Conservation (phyloP, 352 stramenopile genomes). For the Phytophthora fragariaefolia region DNA sequence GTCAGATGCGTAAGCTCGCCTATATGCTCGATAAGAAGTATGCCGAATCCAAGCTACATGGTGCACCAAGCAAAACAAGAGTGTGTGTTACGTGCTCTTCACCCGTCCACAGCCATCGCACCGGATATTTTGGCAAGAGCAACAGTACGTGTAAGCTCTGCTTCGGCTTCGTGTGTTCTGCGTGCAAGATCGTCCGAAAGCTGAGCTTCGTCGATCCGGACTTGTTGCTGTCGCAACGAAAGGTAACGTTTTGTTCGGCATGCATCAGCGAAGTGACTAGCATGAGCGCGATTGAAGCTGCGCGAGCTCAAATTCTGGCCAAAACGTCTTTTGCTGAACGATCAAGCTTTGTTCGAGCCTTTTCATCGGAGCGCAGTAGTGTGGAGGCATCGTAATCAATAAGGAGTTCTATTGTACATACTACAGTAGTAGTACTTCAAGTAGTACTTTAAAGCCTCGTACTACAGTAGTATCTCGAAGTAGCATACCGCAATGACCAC, state of each 20-base stretch:
- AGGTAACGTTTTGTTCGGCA: not conserved
- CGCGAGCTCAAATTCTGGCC: not conserved
- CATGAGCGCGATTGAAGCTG: not conserved
- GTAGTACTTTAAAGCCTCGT: too few species aligned
- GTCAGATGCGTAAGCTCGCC: not conserved
- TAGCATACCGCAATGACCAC: too few species aligned
- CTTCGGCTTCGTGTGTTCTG: not conserved
- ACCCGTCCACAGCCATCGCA: not conserved
- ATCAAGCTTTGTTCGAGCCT: not conserved
- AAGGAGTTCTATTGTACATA: not conserved
- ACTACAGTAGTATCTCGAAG: too few species aligned
- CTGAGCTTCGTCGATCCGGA: constrained; percentile 1
- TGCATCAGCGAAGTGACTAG: not conserved
- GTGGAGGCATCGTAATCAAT: not conserved
- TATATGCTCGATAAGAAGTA: constrained; percentile 2
- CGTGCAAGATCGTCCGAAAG: not conserved
- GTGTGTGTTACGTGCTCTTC: not conserved
- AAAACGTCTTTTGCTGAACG: not conserved
- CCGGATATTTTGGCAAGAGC: not conserved
- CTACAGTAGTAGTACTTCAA: too few species aligned
- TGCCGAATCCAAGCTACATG: not conserved
- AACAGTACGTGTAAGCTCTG: not conserved
- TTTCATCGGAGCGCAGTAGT: not conserved
- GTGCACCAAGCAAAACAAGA: not conserved
- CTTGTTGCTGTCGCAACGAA: not conserved